A percentile compares a stretch with the other conserved stretches of the same genome.
phyloP scores from a whole-genome alignment of 441 rosid species.

The Eruca vesicaria region DNA sequence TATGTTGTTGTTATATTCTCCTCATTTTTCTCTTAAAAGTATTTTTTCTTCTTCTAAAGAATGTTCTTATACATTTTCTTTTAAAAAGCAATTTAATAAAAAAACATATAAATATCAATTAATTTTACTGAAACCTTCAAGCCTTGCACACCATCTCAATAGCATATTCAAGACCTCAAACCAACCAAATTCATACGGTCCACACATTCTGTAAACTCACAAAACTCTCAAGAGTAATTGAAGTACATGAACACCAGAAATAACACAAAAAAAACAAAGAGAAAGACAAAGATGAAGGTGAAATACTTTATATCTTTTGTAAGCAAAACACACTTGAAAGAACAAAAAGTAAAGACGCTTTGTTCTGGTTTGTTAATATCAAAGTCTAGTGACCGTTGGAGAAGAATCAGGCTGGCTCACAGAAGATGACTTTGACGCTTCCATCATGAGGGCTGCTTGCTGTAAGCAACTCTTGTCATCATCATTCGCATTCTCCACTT shows the following conservation, averaged over 20 bases:
- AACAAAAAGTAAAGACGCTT: neutral
- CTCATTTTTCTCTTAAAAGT: neutral
- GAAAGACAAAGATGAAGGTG: neutral
- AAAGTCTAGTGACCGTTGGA: slow-evolving; percentile 56
- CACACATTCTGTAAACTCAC: neutral
- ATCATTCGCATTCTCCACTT: slow-evolving; percentile 86
- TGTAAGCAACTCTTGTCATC: slow-evolving; percentile 91
- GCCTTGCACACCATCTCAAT: neutral
- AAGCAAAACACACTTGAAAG: slow-evolving; percentile 10
- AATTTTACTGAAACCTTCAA: neutral
- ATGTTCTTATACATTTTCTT: neutral
- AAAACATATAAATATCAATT: neutral
- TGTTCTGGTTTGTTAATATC: slow-evolving; percentile 20
- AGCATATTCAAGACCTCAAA: neutral
- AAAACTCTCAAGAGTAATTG: neutral
- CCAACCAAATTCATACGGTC: neutral
- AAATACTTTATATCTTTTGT: neutral
- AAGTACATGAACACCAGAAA: neutral
- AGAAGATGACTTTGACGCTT: slow-evolving; percentile 87
- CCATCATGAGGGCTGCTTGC: slow-evolving; percentile 61
- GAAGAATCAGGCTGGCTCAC: slow-evolving; percentile 84
- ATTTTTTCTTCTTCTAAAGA: neutral
- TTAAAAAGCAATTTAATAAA: neutral
- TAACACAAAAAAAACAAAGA: neutral
- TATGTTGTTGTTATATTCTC: neutral